Conservation (phyloP, 805 yeast species). For the Sugiyamaella americana region DNA sequence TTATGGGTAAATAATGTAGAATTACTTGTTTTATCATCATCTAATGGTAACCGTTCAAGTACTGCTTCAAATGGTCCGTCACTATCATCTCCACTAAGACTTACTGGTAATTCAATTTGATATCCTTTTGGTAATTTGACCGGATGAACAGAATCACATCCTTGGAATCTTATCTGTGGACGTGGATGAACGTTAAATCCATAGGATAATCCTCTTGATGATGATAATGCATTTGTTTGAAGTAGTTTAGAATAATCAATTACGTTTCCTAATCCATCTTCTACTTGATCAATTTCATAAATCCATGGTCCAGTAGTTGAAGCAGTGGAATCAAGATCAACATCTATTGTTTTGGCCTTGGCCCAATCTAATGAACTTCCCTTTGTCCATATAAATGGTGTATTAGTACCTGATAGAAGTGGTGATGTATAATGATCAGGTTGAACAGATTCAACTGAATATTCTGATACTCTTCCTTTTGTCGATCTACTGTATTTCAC, state of each 20-base stretch:
- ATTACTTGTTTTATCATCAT: conserved; percentile 19
- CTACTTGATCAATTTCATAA: conserved; percentile 52
- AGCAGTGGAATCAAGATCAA: conserved; percentile 40
- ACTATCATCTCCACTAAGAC: conserved; percentile 15
- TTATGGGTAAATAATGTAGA: conserved; percentile 4
- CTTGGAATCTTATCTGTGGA: conserved; percentile 43
- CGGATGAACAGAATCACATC: conserved; percentile 30
- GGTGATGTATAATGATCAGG: conserved; percentile 43
- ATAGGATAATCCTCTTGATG: conserved; percentile 37
- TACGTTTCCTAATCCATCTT: conserved; percentile 62
- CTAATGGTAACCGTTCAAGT: conserved; percentile 30
- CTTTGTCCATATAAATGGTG: conserved; percentile 9
- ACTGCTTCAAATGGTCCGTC: conserved; percentile 47
- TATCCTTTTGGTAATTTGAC: conserved; percentile 27
- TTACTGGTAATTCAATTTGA: conserved; percentile 19
- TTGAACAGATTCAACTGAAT: conserved; percentile 41
- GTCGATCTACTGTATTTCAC: conserved; percentile 41
- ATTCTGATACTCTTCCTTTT: conserved; percentile 36
- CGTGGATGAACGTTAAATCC: conserved; percentile 49
- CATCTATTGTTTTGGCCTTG: conserved; percentile 34
- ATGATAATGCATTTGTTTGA: conserved; percentile 24
- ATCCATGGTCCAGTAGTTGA: conserved; percentile 46
- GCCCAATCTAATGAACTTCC: conserved; percentile 31
- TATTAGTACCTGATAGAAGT: conserved; percentile 20
- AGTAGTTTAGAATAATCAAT: conserved; percentile 27